Percentiles rank a stretch among this genome's conserved stretches.
Evolutionary conservation across 2,329 filamentous ascomycete species (phyloP).

Genomic region (Colletotrichum horii): DNA sequence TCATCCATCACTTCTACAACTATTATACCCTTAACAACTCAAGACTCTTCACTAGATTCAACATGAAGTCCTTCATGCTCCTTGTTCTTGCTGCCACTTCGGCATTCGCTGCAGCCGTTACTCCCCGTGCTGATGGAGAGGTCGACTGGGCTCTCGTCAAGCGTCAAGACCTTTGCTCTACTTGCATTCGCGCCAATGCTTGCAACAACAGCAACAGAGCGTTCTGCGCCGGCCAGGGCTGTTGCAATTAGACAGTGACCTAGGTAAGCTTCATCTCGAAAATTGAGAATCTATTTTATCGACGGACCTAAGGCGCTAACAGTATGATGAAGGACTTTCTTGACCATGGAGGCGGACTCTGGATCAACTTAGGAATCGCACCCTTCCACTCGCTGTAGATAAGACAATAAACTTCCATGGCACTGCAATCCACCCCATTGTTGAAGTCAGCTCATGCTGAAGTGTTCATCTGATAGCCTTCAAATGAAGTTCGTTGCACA

Average conservation of each 20-base stretch:
- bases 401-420: not conserved
- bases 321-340: not conserved
- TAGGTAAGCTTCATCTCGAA: not conserved
- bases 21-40: not conserved
- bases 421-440: rapidly evolving
- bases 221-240: not conserved
- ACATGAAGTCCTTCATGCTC: not conserved
- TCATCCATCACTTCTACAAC: rapidly evolving
- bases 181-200: not conserved
- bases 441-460: not conserved
- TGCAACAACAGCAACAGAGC: not conserved
- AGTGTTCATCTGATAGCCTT: not conserved
- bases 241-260: rapidly evolving
- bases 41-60: not conserved
- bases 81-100: not conserved
- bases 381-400: rapidly evolving
- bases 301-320: not conserved
- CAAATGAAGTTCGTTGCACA: not conserved
- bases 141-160: not conserved
- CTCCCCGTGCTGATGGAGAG: not conserved
- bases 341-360: not conserved
- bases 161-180: not conserved
- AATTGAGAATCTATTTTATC: too few relatives aligned
- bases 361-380: not conserved
- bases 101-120: not conserved